phyloP scores from a whole-genome alignment of 2,329 filamentous ascomycete species.

The Aspergillus sp. region DNA sequence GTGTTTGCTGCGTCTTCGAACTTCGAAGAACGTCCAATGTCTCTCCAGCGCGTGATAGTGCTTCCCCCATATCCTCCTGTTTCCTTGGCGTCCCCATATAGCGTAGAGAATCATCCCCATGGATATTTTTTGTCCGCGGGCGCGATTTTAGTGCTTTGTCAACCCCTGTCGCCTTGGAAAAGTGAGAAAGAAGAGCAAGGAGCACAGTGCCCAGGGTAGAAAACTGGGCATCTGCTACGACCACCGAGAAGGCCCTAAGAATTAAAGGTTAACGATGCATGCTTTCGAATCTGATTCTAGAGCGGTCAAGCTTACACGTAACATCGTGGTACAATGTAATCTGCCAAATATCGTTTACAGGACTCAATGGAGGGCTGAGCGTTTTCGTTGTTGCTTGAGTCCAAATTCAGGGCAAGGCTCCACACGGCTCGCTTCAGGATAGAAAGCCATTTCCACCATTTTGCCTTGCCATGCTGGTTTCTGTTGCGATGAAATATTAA shows the following conservation, averaged over 20 bases:
- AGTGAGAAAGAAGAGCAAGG: slow-evolving; percentile 62
- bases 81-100: neutral
- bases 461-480: slow-evolving; percentile 80
- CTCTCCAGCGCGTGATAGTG: slow-evolving; percentile 21
- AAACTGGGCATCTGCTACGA: slow-evolving; percentile 72
- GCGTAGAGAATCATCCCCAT: neutral
- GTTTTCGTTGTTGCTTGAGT: slow-evolving; percentile 23
- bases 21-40: neutral
- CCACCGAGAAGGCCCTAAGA: slow-evolving; percentile 59
- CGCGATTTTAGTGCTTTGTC: slow-evolving; percentile 24
- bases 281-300: neutral
- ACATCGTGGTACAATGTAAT: slow-evolving; percentile 40
- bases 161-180: slow-evolving; percentile 48
- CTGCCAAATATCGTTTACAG: slow-evolving; percentile 34
- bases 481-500: slow-evolving; percentile 79
- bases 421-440: slow-evolving; percentile 67
- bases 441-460: slow-evolving; percentile 78
- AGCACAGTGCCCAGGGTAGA: slow-evolving; percentile 69
- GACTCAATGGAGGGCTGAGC: slow-evolving; percentile 16
- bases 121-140: neutral
- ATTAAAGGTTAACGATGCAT: neutral
- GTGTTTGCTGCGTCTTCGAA: neutral
- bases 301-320: slow-evolving; percentile 37
- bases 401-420: slow-evolving; percentile 53
- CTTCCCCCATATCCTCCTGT: slow-evolving; percentile 27